Evolutionary conservation across 1,139 yeast genomes (phyloP), one percentile per base, ranked within the genome.

Genomic region (Suhomyces panamericanus): DNA sequence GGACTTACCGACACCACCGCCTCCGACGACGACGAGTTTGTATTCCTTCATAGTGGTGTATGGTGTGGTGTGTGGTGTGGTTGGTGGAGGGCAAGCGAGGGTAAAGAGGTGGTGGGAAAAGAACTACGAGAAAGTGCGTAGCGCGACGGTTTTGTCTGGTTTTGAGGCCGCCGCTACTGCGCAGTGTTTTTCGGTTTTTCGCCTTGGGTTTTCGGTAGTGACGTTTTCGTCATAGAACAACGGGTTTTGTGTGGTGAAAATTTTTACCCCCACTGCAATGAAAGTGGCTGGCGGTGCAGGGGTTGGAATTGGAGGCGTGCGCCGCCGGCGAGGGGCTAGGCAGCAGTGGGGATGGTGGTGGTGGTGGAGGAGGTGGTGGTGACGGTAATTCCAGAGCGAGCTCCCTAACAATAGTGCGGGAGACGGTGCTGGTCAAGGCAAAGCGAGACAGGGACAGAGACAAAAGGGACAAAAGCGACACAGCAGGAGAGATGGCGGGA

Each of bases 1-100:
- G 10, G 96, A 87, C 66, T 93, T 93, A 69, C 99, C 99, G 49
- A 93, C 98, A 67, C 96, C 97, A 67, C 98, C 98, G 41, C 96
- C 98, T 46, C 98, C 98, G 42, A 93, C 96, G 46, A 93, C 97
- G 16, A 91, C 96, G 51, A 93, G 72, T 63, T 91, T 89, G 66
- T 85, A 89, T 65, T 86, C 95, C 64, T 83, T 74, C 55, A 78
- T 64, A 26, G 27, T 33, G 32, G 15, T 9, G 17, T 5, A 13
- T 10, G 24, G 6, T 20, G 17, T 17, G 17, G 17, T 4, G 17
- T n/a, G n/a, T n/a, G 17, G 17, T 17, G 17, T 17, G 28, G 35
- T 20, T 20, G 35, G 13, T 32, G 24, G 13, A 9, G 12, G 37
- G 26, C 41, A 32, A 39, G 42, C 42, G 42, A 39, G 42, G 29